phyloP scores from a whole-genome alignment of 2,329 filamentous ascomycete genomes.

The Elsinoe fawcettii region DNA sequence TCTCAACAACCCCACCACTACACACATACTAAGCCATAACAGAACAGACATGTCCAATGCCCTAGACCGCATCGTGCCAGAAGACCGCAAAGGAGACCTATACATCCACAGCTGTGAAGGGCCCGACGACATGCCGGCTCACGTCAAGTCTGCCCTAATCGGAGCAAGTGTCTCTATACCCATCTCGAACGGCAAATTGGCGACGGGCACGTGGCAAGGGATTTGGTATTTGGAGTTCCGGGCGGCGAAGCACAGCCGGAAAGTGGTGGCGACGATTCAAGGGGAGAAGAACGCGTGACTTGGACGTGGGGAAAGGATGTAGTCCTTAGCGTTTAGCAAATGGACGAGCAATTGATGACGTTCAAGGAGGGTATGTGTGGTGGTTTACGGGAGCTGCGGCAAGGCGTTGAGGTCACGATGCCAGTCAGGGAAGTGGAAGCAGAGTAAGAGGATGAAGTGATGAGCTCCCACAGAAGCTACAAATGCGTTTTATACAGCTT shows the following conservation, averaged over 20 bases:
- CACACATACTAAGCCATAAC: not conserved
- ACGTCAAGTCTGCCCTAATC: constrained; percentile 85
- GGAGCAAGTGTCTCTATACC: constrained; percentile 87
- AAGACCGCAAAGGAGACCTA: constrained; percentile 57
- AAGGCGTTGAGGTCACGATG: too few species aligned
- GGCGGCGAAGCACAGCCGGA: constrained; percentile 63
- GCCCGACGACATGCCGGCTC: constrained; percentile 90
- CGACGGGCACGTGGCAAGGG: constrained; percentile 69
- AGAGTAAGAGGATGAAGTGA: not conserved
- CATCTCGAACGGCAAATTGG: constrained; percentile 75
- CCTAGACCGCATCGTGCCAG: constrained; percentile 80
- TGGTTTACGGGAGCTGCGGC: not conserved
- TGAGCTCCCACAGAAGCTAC: not conserved
- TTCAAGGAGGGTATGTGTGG: too few species aligned
- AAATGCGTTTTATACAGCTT: not conserved
- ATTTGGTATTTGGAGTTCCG: constrained; percentile 96
- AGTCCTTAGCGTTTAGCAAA: too few species aligned
- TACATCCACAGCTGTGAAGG: constrained; percentile 88
- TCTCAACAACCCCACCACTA: not conserved
- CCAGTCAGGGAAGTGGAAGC: too few species aligned
- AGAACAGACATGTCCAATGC: constrained; percentile 82
- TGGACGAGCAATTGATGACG: too few species aligned
- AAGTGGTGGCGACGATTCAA: constrained; percentile 87
- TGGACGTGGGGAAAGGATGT: not conserved
- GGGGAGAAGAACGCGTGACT: constrained; percentile 57